Conservation (phyloP, 129 eudicot species). For the Scalesia atractyloides region DNA sequence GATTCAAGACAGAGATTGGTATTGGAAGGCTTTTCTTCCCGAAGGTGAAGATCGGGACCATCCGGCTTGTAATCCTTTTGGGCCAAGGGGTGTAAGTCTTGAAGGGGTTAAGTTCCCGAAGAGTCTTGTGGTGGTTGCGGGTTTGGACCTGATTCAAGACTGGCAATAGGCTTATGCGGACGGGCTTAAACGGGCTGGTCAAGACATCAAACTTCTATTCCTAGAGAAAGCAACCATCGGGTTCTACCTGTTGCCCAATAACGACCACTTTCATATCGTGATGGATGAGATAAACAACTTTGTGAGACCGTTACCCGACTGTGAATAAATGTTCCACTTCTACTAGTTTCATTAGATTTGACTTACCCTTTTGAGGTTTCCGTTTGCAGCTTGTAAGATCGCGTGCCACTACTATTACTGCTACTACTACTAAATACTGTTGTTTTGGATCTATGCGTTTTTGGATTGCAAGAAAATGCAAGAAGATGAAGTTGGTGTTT, state of each 20-base stretch:
- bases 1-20: constrained; percentile 61
- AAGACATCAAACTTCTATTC: constrained; percentile 54
- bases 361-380: constrained; percentile 32
- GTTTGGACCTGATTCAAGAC: constrained; percentile 60
- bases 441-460: constrained; percentile 18
- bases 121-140: constrained; percentile 69
- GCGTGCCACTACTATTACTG: constrained; percentile 19
- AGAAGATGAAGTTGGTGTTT: constrained; percentile 22
- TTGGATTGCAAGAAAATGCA: constrained; percentile 16
- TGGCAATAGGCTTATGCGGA: constrained; percentile 63
- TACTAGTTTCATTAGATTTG: constrained; percentile 33
- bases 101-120: constrained; percentile 52
- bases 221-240: constrained; percentile 62
- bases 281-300: constrained; percentile 62
- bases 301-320: constrained; percentile 39
- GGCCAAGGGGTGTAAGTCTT: constrained; percentile 50
- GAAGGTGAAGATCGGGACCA: constrained; percentile 71
- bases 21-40: constrained; percentile 69
- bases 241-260: constrained; percentile 68
- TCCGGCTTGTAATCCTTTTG: constrained; percentile 72
- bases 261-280: constrained; percentile 51
- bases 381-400: constrained; percentile 38
- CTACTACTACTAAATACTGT: constrained; percentile 32
- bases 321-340: constrained; percentile 29
- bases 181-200: constrained; percentile 52